Percentiles rank a stretch among this genome's conserved stretches.
phyloP scores from a whole-genome alignment of 2,329 filamentous ascomycete species.

The Septoria petroselini region DNA sequence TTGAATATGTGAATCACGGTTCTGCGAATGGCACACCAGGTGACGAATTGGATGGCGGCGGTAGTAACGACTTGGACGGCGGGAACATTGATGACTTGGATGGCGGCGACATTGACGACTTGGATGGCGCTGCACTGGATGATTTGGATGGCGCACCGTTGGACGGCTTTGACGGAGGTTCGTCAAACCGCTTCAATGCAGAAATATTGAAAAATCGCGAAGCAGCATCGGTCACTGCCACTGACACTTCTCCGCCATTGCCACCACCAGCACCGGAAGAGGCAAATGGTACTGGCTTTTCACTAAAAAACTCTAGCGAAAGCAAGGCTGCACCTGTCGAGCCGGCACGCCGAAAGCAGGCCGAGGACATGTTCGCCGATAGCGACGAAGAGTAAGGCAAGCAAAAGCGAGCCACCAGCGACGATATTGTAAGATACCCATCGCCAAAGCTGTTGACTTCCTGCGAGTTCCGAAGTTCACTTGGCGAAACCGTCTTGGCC shows the following conservation, averaged over 20 bases:
- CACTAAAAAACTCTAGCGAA: conserved; percentile 22
- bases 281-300: conserved; percentile 25
- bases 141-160: conserved; percentile 49
- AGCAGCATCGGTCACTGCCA: conserved; percentile 1
- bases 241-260: not conserved
- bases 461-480: conserved; percentile 3
- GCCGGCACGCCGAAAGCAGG: conserved; percentile 63
- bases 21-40: not conserved
- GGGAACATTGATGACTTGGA: conserved; percentile 42
- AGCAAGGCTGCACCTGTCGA: conserved; percentile 28
- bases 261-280: not conserved
- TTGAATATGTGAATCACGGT: too few relatives aligned
- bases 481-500: not conserved
- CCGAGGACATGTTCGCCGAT: conserved; percentile 84
- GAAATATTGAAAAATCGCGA: conserved; percentile 13
- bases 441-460: not conserved
- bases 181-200: conserved; percentile 34
- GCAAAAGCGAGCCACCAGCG: not conserved
- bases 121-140: conserved; percentile 32
- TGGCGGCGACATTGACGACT: conserved; percentile 42
- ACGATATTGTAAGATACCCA: not conserved
- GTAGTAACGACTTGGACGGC: conserved; percentile 41
- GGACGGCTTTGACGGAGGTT: conserved; percentile 34
- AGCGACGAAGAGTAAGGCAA: conserved; percentile 54
- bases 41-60: conserved; percentile 45